Evolutionary conservation across 768 basidiomycete genomes (phyloP), one percentile per base, ranked within the genome.

Genomic region (Podaxis sp.): DNA sequence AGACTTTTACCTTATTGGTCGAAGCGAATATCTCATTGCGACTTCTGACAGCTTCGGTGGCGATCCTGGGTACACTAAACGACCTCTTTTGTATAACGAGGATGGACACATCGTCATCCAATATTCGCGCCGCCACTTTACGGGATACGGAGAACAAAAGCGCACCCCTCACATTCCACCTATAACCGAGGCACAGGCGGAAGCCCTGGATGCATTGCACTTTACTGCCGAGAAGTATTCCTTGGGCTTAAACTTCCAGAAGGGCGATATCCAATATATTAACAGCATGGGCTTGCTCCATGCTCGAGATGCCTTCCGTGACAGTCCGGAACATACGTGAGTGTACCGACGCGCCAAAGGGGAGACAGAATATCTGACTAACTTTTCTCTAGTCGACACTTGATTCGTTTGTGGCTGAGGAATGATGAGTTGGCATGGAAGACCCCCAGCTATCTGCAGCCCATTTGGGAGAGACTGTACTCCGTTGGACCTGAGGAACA

Each of bases 221-320:
- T 82, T 79, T 67, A 63, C 78, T 13, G 80, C 78, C 1, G 78
- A 80, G 64, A 79, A 79, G 59, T 76, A 76, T 65, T 75, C 76
- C 33, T 71, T 82, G 2, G 76, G 70, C 4, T 70, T 81, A 61
- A 80, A 81, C 58, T 80, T 82, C 72, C 73, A 79, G 66, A 82
- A 81, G 65, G 80, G 80, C 42, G 80, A 82, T 64, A 80, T 82
- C 38, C 80, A 82, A 65, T 82, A 80, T 66, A 80, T 82, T 70
- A 82, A 81, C 65, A 80, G 75, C 62, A 63, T 82, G 65, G 75
- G 79, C 0, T 64, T 82, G 49, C 69, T 82, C 53, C 80, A 82
- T 65, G 79, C 79, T 12, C 65, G 80, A 58, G 80, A 82, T 63
- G 79, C 71, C 8, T 82, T 82, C 65, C 65, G 68, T 38, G 80